Evolutionary conservation across 1,139 yeast genomes (phyloP).

Genomic region (Entelexis sorbosivorans): DNA sequence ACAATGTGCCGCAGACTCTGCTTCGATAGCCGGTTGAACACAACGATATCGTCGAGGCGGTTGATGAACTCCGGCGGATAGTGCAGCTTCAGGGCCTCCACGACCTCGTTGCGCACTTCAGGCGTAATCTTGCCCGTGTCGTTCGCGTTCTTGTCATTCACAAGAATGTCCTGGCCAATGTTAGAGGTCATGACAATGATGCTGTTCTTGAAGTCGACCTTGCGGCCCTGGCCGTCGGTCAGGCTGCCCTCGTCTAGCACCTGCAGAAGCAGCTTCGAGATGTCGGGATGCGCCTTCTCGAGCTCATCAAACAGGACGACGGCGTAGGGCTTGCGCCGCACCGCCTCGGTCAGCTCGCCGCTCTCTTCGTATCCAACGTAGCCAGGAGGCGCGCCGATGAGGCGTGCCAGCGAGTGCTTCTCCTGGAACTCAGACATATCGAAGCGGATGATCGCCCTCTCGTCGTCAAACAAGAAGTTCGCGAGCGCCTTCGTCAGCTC

Average conservation of each 20-base stretch:
- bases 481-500: constrained; percentile 88
- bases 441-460: constrained; percentile 72
- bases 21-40: constrained; percentile 79
- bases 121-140: constrained; percentile 41
- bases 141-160: constrained; percentile 45
- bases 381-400: constrained; percentile 97
- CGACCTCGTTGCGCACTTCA: constrained; percentile 45
- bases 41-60: constrained; percentile 80
- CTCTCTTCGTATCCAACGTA: constrained; percentile 89
- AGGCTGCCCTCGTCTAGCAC: constrained; percentile 90
- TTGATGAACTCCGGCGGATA: constrained; percentile 94
- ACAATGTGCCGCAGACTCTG: constrained; percentile 63
- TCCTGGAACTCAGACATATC: constrained; percentile 99
- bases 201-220: constrained; percentile 86
- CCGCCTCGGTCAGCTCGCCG: constrained; percentile 93
- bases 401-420: constrained; percentile 75
- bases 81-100: constrained; percentile 52
- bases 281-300: constrained; percentile 93
- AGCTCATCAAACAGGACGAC: constrained; percentile 90
- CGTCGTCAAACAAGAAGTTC: constrained; percentile 81
- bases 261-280: constrained; percentile 75
- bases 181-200: constrained; percentile 96
- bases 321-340: constrained; percentile 85
- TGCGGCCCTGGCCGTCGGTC: constrained; percentile 90
- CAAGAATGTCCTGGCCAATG: constrained; percentile 81